A percentile compares a stretch with the other conserved stretches of the same genome.
phyloP scores from a whole-genome alignment of 495 filamentous ascomycete species.

The Patellaria atrata region DNA sequence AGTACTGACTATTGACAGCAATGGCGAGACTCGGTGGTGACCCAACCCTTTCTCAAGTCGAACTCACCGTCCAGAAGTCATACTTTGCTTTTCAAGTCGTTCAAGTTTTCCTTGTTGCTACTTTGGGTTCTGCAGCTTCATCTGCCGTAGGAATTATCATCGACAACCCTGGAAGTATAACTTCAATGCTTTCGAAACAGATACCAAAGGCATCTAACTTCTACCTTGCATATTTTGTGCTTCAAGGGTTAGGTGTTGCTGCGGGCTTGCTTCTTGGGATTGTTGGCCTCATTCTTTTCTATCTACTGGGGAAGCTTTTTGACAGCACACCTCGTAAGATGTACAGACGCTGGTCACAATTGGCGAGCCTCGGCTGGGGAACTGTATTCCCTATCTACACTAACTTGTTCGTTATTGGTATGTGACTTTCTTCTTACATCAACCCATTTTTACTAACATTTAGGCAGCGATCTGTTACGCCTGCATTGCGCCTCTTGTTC shows the following conservation, averaged over 20 bases:
- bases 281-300: conserved; percentile 60
- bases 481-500: conserved; percentile 76
- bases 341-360: conserved; percentile 49
- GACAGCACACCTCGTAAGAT: conserved; percentile 63
- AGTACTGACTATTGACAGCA: conserved; percentile 33
- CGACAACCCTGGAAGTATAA: conserved; percentile 42
- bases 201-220: conserved; percentile 80
- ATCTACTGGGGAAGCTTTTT: conserved; percentile 52
- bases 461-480: conserved; percentile 64
- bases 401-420: conserved; percentile 63
- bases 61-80: conserved; percentile 76
- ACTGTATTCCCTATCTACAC: conserved; percentile 79
- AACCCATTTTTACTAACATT: conserved; percentile 4
- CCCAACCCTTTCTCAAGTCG: conserved; percentile 61
- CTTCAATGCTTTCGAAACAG: conserved; percentile 54
- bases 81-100: conserved; percentile 95
- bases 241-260: conserved; percentile 81
- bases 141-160: conserved; percentile 52
- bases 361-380: conserved; percentile 66
- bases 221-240: conserved; percentile 87
- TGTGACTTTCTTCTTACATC: conserved; percentile 7
- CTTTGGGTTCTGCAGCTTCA: conserved; percentile 60
- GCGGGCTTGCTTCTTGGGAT: conserved; percentile 63
- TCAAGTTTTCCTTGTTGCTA: conserved; percentile 86
- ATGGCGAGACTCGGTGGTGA: conserved; percentile 68